These are phyloP conservation scores for Mariannaea elegans DNA, from an alignment of 2,329 filamentous ascomycete species.

Conservation along the genomic window DNA sequence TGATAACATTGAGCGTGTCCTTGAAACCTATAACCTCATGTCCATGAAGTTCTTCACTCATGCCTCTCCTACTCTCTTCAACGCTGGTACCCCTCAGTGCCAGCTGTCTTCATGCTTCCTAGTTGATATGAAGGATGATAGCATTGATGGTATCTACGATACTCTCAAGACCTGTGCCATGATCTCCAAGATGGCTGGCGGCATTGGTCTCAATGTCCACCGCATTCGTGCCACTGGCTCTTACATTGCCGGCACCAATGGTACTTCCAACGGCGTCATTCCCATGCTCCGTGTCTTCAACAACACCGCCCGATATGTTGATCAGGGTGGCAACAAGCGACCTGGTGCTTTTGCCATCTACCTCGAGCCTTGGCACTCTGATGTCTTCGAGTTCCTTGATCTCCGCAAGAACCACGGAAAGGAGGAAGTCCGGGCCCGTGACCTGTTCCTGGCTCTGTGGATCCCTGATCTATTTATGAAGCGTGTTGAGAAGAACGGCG, in stretches of 20 bases:
- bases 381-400: slow-evolving; percentile 97
- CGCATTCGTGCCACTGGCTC: slow-evolving; percentile 96
- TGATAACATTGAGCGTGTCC: slow-evolving; percentile 90
- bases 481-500: slow-evolving; percentile 94
- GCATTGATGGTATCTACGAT: slow-evolving; percentile 99
- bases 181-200: slow-evolving; percentile 99
- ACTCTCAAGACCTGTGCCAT: slow-evolving; percentile 99
- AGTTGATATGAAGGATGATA: slow-evolving; percentile 99
- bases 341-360: slow-evolving; percentile 99
- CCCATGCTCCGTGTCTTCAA: slow-evolving; percentile 99
- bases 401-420: slow-evolving; percentile 99
- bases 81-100: slow-evolving; percentile 91
- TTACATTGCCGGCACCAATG: slow-evolving; percentile 98
- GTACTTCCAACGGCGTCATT: slow-evolving; percentile 95
- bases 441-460: slow-evolving; percentile 98
- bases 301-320: slow-evolving; percentile 98
- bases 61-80: slow-evolving; percentile 97
- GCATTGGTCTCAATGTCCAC: slow-evolving; percentile 96
- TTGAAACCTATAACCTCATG: slow-evolving; percentile 99
- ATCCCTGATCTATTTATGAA: slow-evolving; percentile 99
- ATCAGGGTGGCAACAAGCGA: slow-evolving; percentile 99
- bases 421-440: slow-evolving; percentile 95
- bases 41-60: slow-evolving; percentile 99
- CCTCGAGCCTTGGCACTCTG: slow-evolving; percentile 97
- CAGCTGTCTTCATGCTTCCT: slow-evolving; percentile 99